Evolutionary conservation across 768 basidiomycete species (phyloP).

Genomic region (Auricularia cornea): DNA sequence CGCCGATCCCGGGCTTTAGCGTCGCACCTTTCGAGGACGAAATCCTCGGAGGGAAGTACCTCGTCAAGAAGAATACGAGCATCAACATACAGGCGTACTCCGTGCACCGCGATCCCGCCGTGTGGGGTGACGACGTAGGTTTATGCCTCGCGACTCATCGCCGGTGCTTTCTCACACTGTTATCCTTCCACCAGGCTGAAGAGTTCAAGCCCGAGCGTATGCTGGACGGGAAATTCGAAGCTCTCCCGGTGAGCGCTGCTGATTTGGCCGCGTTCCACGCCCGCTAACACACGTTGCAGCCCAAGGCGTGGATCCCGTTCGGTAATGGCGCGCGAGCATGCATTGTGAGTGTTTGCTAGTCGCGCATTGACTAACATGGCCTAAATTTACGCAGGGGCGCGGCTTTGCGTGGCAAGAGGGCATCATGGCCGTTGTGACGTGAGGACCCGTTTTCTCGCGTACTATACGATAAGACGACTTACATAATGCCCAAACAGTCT

Average conservation of each 20-base stretch:
- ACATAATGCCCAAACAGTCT: slow-evolving; percentile 12
- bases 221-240: slow-evolving; percentile 42
- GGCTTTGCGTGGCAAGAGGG: slow-evolving; percentile 44
- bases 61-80: slow-evolving; percentile 22
- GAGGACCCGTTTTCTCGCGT: too few species aligned
- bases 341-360: slow-evolving; percentile 7
- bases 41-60: slow-evolving; percentile 34
- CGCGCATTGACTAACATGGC: slow-evolving; percentile 21
- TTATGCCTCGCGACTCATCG: background rate
- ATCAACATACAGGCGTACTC: slow-evolving; percentile 23
- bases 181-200: slow-evolving; percentile 17
- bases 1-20: slow-evolving; percentile 30
- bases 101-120: slow-evolving; percentile 32
- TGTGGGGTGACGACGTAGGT: slow-evolving; percentile 44
- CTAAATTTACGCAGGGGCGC: slow-evolving; percentile 33
- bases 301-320: slow-evolving; percentile 36
- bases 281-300: slow-evolving; percentile 16
- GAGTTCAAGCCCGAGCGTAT: slow-evolving; percentile 42
- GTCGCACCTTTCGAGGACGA: slow-evolving; percentile 31
- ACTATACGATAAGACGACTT: too few species aligned
- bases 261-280: background rate
- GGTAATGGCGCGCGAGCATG: slow-evolving; percentile 21
- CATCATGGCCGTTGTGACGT: slow-evolving; percentile 29
- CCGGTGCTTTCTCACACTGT: too few species aligned
- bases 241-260: slow-evolving; percentile 28